A percentile compares a stretch with the other conserved stretches of the same genome.
Evolutionary conservation across 768 basidiomycete species (phyloP).

Genomic region (Tulasnella sp.): DNA sequence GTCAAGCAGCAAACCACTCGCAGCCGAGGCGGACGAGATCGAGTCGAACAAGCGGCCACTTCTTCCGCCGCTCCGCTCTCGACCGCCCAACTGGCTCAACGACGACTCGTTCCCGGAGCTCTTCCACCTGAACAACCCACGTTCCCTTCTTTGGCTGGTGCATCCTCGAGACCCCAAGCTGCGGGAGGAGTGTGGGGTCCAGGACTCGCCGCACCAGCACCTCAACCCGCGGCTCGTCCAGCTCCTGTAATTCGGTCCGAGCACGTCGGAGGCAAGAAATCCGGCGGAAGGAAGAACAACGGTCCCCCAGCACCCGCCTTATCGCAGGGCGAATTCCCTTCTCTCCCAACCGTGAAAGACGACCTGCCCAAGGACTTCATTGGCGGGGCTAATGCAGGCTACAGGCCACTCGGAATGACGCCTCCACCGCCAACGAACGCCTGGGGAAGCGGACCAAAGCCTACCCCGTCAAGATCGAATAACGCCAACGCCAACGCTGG

Average conservation of each 20-base stretch:
- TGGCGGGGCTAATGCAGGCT: neutral
- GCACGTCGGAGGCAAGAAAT: constrained; percentile 47
- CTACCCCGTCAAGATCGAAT: neutral
- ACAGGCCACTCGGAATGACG: neutral
- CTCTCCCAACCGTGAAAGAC: constrained; percentile 54
- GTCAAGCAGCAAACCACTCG: constrained; percentile 71
- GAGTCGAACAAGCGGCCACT: constrained; percentile 77
- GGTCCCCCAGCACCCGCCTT: constrained; percentile 27
- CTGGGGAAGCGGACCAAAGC: neutral
- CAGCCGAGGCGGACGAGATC: constrained; percentile 71
- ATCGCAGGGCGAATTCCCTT: constrained; percentile 54
- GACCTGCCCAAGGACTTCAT: neutral
- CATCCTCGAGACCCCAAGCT: constrained; percentile 47
- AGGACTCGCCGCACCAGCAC: neutral
- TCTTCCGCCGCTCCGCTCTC: constrained; percentile 41
- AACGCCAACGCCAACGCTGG: neutral
- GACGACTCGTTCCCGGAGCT: constrained; percentile 36
- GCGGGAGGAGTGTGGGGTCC: neutral
- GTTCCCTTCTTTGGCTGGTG: constrained; percentile 23
- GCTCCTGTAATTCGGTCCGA: constrained; percentile 33
- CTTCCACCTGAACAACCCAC: constrained; percentile 13
- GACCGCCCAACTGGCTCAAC: constrained; percentile 44
- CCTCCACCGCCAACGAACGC: neutral
- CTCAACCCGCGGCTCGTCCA: constrained; percentile 42
- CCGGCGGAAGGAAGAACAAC: neutral